Evolutionary conservation across 805 yeast species (phyloP).

Genomic region (Lipomyces yamanashiensis): DNA sequence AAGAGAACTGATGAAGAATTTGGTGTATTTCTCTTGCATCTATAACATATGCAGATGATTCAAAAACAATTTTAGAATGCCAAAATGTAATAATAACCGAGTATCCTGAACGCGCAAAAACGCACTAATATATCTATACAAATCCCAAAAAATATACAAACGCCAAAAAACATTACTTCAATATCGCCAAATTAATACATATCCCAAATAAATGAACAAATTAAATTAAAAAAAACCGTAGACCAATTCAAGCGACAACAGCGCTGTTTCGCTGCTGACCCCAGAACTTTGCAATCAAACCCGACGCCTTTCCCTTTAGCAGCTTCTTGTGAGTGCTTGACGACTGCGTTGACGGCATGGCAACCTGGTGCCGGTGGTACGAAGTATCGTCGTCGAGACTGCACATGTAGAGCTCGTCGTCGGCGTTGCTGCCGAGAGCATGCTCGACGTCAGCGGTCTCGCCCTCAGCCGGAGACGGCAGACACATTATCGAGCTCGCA

Average conservation of each 20-base stretch:
- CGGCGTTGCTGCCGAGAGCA: background rate
- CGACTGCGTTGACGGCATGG: background rate
- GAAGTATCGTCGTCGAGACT: constrained; percentile 11
- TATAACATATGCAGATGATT: background rate
- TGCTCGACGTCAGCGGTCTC: constrained; percentile 7
- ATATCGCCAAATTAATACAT: background rate
- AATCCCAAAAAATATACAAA: constrained; percentile 1
- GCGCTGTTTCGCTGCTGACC: constrained; percentile 21
- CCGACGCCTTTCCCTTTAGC: constrained; percentile 29
- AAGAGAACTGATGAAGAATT: too few species aligned
- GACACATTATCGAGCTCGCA: constrained; percentile 26
- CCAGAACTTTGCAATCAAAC: constrained; percentile 36
- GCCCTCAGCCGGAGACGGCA: constrained; percentile 30
- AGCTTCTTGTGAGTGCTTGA: constrained; percentile 17
- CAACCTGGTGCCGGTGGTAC: background rate
- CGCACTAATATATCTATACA: background rate
- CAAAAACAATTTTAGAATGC: background rate
- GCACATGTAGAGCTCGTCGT: constrained; percentile 11
- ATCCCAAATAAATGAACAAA: background rate
- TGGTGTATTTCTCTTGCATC: background rate
- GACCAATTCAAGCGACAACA: constrained; percentile 10
- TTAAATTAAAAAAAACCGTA: background rate
- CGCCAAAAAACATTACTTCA: background rate
- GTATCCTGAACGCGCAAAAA: background rate
- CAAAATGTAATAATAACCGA: background rate